Base-by-base conservation (phyloP, 2,329 filamentous ascomycete species). In the Cladorrhinum sp. region DNA sequence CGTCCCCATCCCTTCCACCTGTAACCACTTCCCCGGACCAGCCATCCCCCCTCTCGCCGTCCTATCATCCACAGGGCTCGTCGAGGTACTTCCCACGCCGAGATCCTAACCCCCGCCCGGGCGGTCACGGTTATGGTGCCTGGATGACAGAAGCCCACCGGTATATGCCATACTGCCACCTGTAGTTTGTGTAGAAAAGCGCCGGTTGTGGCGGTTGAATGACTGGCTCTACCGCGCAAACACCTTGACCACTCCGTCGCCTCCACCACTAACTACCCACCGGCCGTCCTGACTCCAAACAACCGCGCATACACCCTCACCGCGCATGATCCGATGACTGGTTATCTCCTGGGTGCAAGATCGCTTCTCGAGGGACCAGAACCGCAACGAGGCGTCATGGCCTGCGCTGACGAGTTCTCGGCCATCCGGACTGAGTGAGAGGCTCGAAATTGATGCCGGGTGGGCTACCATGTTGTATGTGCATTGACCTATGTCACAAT, bases 391-490 rank as follows among this genome's bases (percentile, higher is more conserved):
- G 57, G 94, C 94, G 73, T 99, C 95, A 74, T 99, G 95, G 21
- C 95, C 95, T 1, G 92, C 95, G 51, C 92, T 97, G 54, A 99
- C 94, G 10, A 97, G 88, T 79, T 99, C 95, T 61, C 89, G 88
- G 51, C 94, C 93, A 71, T 98, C 94, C 14, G 94, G 95, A 67
- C 92, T 96, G 20, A 99, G 84, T 0, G 92, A 96, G 4, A 99
- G 83, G 24, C 91, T 89, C 1, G 95, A 96, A 67, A 99, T 97
- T 60, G 95, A 89, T 2, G 93, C 90, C 0, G 95, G 92, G 70
- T 99, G 95, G 5, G 95, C 95, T 62, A 98, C 86, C 95, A 99
- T 99, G 71, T 90, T 96, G 77, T 99, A 99, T 65, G 95, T 98
- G 78, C 93, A 97, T 92, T 99, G 95, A 60, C 95, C 95, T 98